Base-by-base conservation (phyloP, 495 filamentous ascomycete genomes). In the Copromyces sp. region DNA sequence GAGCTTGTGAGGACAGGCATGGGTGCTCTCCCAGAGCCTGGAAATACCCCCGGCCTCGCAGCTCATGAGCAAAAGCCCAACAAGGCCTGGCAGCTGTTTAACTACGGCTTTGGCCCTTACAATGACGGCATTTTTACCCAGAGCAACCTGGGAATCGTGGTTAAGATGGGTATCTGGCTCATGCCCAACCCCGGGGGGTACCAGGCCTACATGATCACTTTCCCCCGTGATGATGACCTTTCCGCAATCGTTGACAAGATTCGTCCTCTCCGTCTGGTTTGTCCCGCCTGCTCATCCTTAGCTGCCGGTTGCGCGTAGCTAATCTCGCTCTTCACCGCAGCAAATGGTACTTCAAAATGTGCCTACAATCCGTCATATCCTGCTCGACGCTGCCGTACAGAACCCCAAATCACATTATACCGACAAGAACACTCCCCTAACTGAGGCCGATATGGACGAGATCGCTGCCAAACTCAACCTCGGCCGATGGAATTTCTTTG, bases 51-150 rank as follows among this genome's bases (percentile, higher is more conserved):
- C 45, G 20, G 45, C 20, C 78, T 82, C 82, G 8, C 87, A 89
- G 72, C 83, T 77, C 45, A 53, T 29, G 45, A 53, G 45, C 45
- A 53, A 53, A 53, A 53, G 45, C 45, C 45, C 68, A 84, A 83
- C 69, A 79, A 80, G 12, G 82, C 82, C 0, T 86, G 84, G 84
- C 86, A 87, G 72, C 79, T 83, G 2, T 90, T 89, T 73, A 82
- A 84, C 4, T 84, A 87, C 68, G 86, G 84, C 4, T 89, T 87
- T 74, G 88, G 88, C 2, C 88, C 88, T 4, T 82, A 83, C 42
- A 80, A 81, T 38, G 87, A 90, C 75, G 87, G 87, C 38, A 83
- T 89, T 70, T 90, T 90, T 78, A 81, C 83, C 1, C 88, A 90
- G 75, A 83, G 79, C 74, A 88, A 85, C 75, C 82, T 86, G 65